These are phyloP conservation scores for Tolypocladium ovalisporum DNA, from an alignment of 2,329 filamentous ascomycete species.

Conservation along the genomic window DNA sequence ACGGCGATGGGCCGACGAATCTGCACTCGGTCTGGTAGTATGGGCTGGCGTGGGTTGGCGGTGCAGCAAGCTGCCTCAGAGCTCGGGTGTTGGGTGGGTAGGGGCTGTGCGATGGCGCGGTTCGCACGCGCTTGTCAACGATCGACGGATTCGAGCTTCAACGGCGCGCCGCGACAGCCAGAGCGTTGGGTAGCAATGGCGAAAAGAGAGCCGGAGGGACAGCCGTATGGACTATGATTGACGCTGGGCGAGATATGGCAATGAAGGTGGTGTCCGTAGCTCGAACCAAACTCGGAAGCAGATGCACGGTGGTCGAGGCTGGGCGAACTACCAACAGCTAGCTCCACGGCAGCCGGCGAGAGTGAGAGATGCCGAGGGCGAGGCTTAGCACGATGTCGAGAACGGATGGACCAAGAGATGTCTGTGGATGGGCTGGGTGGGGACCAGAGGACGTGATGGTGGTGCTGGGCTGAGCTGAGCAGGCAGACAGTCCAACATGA, in stretches of 20 bases:
- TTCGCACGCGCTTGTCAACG: not conserved
- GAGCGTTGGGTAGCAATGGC: not conserved
- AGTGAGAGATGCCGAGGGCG: not conserved
- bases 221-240: not conserved
- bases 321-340: not conserved
- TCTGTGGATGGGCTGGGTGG: not conserved
- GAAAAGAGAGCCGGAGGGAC: not conserved
- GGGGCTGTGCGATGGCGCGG: not conserved
- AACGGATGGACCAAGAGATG: not conserved
- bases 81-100: not conserved
- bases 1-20: constrained; percentile 2
- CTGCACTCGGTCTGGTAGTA: not conserved
- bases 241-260: not conserved
- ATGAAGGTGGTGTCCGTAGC: not conserved
- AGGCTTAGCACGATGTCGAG: not conserved
- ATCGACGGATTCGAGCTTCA: not conserved
- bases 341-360: not conserved
- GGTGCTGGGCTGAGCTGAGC: not conserved
- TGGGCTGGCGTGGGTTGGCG: constrained; percentile 4
- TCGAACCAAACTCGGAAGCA: not conserved
- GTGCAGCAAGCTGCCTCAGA: constrained; percentile 5
- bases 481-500: not conserved
- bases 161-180: not conserved
- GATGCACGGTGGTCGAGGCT: not conserved
- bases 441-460: not conserved